Base-by-base conservation (phyloP, 2,329 filamentous ascomycete species). In the Hyphodiscus sp. region DNA sequence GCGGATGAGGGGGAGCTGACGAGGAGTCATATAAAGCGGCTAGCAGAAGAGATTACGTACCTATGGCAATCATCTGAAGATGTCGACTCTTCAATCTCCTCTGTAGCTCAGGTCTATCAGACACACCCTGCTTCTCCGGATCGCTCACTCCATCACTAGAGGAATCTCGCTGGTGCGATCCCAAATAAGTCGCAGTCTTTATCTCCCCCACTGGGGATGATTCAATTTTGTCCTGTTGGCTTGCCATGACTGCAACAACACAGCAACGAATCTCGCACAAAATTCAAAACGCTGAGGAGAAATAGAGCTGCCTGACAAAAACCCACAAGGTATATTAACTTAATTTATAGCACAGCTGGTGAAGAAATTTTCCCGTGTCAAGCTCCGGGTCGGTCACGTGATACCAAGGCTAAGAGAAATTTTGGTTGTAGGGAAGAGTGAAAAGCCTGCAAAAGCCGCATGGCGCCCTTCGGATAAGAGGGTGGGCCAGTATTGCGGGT, bases 31-130 rank as follows among this genome's bases (percentile, higher is more conserved):
- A 8, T 26, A 8, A 26, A 26, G 23, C 8, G 23, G 23, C 23
- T 4, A 26, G 23, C 23, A 8, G 23, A 3, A 8, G 8, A 8
- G 23, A 26, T 26, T 8, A 41, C 49, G 19, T 53, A 66, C 85
- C 85, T 57, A 88, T 86, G 60, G 85, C 85, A 70, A 81, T 80
- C 78, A 81, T 80, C 63, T 76, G 76, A 46, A 79, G 74, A 58
- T 79, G 76, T 42, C 76, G 69, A 43, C 74, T 72, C 58, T 74
- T 72, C 44, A 79, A 41, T 16, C 15, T 50, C 20, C 47, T 42
- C 47, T 50, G 42, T 11, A 50, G 26, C 33, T 42, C 41, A 10
- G 38, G 19, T 3, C 16, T n/a, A 6, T 20, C 19, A n/a, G 2
- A n/a, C 7, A 46, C 20, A 9, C 8, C 45, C 2, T 5, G 9